These are phyloP conservation scores for Ganoderma sinense DNA, from an alignment of 1,284 basidiomycete species.

Conservation along the genomic window DNA sequence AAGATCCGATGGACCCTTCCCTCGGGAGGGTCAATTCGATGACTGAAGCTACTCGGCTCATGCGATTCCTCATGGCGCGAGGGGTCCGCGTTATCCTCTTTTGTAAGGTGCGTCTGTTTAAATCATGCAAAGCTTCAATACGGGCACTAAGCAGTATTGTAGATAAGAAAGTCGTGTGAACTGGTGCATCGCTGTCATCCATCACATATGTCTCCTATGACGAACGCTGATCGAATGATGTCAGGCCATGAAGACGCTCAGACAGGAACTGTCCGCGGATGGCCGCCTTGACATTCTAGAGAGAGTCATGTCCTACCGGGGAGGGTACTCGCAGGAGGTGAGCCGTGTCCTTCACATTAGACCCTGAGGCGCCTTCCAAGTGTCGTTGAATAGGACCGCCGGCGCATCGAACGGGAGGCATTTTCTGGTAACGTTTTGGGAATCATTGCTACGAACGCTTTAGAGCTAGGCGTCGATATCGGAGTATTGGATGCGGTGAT, in stretches of 20 bases:
- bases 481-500: constrained; percentile 89
- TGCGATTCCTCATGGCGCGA: constrained; percentile 84
- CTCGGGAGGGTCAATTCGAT: constrained; percentile 71
- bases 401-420: constrained; percentile 87
- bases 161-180: constrained; percentile 87
- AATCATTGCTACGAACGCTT: constrained; percentile 90
- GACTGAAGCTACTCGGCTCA: constrained; percentile 77
- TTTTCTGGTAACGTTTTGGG: constrained; percentile 86
- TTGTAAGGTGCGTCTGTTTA: constrained; percentile 68
- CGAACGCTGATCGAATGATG: constrained; percentile 9
- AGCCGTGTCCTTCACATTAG: neutral
- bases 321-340: constrained; percentile 73
- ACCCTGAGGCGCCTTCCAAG: constrained; percentile 1
- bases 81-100: constrained; percentile 89
- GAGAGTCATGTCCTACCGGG: constrained; percentile 86
- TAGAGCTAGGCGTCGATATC: constrained; percentile 93
- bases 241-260: constrained; percentile 83
- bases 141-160: neutral
- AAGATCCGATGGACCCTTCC: constrained; percentile 64
- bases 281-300: constrained; percentile 81
- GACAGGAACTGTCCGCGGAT: constrained; percentile 76
- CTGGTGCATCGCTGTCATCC: constrained; percentile 53
- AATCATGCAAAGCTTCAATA: neutral
- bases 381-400: constrained; percentile 65
- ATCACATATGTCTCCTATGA: neutral